Conservation (phyloP, 176 grass and related monocot genomes). For the Oryza longistaminata region DNA sequence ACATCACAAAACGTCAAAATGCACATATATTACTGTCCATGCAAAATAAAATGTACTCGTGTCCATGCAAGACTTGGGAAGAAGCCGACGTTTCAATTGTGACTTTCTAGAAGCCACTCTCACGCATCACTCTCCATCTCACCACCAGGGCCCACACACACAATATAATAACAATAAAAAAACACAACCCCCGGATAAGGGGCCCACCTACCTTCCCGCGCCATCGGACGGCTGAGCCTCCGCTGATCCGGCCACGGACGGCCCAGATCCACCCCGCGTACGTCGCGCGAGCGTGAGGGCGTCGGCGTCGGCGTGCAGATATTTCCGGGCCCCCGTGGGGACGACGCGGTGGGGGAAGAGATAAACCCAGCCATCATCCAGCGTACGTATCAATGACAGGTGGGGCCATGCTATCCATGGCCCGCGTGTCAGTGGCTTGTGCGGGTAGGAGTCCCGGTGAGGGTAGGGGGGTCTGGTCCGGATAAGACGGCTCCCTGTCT, state of each 20-base stretch:
- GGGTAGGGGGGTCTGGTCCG: background rate
- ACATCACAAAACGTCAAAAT: too few relatives aligned
- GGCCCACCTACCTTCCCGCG: background rate
- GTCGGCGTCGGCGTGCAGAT: conserved; percentile 23
- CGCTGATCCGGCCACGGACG: background rate
- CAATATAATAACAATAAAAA: background rate
- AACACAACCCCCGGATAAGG: background rate
- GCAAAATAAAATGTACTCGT: too few relatives aligned
- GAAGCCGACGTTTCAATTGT: background rate
- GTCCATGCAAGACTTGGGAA: background rate
- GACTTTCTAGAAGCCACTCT: background rate
- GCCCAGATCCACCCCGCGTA: background rate
- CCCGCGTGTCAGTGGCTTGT: background rate
- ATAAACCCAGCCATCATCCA: too few relatives aligned
- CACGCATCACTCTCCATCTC: background rate
- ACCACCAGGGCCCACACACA: background rate
- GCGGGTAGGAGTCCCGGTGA: rapidly evolving
- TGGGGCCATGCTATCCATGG: rapidly evolving
- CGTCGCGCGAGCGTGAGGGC: background rate
- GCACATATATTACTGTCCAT: too few relatives aligned
- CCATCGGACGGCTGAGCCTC: background rate
- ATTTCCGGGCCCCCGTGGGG: background rate
- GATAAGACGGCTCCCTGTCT: conserved; percentile 24
- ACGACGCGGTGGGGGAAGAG: background rate
- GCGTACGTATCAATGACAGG: rapidly evolving